Conservation (phyloP, 768 basidiomycete species). For the Suillus decipiens region DNA sequence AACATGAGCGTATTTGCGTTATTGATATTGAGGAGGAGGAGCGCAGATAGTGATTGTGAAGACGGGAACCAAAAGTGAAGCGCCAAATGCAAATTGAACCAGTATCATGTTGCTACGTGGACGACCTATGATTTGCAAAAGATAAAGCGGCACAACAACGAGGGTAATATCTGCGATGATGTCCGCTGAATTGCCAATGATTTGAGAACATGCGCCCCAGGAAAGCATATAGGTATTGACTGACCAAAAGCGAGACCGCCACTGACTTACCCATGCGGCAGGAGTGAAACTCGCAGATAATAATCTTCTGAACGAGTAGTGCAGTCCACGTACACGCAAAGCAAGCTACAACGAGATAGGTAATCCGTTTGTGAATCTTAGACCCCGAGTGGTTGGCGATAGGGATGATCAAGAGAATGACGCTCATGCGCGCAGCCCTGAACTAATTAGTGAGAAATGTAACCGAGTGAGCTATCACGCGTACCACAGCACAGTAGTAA, state of each 20-base stretch:
- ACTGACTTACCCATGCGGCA: conserved; percentile 13
- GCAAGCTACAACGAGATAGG: conserved; percentile 11
- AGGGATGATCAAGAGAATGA: conserved; percentile 26
- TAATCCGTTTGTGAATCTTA: conserved; percentile 10
- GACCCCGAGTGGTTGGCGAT: conserved; percentile 14
- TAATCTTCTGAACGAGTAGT: conserved; percentile 18
- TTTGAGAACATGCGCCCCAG: not conserved
- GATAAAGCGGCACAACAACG: conserved; percentile 20
- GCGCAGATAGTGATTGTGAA: conserved; percentile 20
- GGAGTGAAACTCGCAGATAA: conserved; percentile 2
- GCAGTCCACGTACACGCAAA: conserved; percentile 29
- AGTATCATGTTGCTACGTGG: conserved; percentile 17
- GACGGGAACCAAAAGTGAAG: conserved; percentile 20
- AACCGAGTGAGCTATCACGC: not conserved
- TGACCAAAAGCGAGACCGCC: conserved; percentile 23
- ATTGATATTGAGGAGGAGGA: conserved; percentile 1
- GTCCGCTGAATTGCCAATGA: conserved; percentile 19
- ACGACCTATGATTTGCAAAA: conserved; percentile 14
- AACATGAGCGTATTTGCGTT: conserved; percentile 18
- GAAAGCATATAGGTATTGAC: conserved; percentile 15
- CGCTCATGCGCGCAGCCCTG: conserved; percentile 28
- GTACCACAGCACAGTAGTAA: conserved; percentile 26
- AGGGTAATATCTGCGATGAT: conserved; percentile 21
- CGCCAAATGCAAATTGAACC: conserved; percentile 22
- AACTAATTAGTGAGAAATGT: conserved; percentile 1